phyloP scores from a whole-genome alignment of 768 basidiomycete genomes.

The Fomitopsis serialis region DNA sequence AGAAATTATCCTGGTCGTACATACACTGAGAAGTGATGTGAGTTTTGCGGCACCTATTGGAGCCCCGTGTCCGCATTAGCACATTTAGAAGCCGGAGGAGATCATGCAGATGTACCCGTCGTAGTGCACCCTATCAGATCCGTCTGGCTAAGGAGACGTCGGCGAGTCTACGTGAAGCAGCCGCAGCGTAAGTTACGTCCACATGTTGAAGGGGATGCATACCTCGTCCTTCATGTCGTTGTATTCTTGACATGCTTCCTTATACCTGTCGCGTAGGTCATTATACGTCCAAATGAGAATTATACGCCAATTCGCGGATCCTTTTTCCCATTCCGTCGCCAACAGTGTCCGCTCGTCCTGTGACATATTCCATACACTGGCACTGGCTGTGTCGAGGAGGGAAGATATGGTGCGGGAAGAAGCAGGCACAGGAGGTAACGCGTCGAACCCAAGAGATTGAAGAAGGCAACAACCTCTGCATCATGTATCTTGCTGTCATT shows the following conservation, averaged over 20 bases:
- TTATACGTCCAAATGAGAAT: conserved; percentile 33
- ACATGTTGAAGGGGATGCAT: conserved; percentile 7
- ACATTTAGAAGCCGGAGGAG: background rate
- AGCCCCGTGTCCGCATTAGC: background rate
- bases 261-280: conserved; percentile 31
- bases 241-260: conserved; percentile 31
- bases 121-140: conserved; percentile 77
- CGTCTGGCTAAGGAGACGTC: conserved; percentile 44
- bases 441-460: conserved; percentile 18
- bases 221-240: conserved; percentile 53
- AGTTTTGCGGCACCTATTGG: conserved; percentile 64
- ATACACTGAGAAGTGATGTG: conserved; percentile 48
- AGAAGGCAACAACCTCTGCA: conserved; percentile 34
- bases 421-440: background rate
- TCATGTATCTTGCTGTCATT: background rate
- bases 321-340: conserved; percentile 42
- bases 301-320: conserved; percentile 28
- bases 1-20: background rate
- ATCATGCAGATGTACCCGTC: conserved; percentile 40
- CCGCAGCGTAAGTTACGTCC: background rate
- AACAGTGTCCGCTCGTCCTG: conserved; percentile 40
- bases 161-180: conserved; percentile 39
- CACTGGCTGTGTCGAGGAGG: conserved; percentile 20
- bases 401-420: background rate
- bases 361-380: conserved; percentile 52